phyloP scores from a whole-genome alignment of 2,329 filamentous ascomycete species.

The Gyromitra esculenta region DNA sequence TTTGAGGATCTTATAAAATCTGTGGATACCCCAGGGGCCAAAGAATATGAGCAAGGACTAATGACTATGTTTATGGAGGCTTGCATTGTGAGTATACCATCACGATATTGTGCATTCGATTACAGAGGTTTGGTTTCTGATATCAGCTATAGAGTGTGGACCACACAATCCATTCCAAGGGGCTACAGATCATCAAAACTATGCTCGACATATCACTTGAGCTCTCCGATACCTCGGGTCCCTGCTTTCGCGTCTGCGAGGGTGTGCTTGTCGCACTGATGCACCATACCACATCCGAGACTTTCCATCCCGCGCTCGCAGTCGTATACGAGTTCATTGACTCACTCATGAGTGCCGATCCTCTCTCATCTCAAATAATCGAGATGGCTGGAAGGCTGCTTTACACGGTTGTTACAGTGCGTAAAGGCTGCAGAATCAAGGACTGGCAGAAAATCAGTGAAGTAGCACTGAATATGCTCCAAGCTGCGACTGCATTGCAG shows the following conservation, averaged over 20 bases:
- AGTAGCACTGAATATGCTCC: constrained; percentile 55
- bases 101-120: not conserved
- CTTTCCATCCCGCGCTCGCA: constrained; percentile 74
- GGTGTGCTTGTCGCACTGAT: constrained; percentile 83
- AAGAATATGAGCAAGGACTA: constrained; percentile 78
- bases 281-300: constrained; percentile 80
- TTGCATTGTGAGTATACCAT: constrained; percentile 63
- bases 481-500: constrained; percentile 19
- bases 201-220: constrained; percentile 65
- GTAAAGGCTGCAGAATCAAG: constrained; percentile 77
- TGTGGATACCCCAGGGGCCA: constrained; percentile 59
- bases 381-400: constrained; percentile 69
- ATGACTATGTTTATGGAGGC: constrained; percentile 94
- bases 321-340: constrained; percentile 66
- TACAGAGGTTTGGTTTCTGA: constrained; percentile 9
- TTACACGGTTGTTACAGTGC: constrained; percentile 77
- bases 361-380: constrained; percentile 60
- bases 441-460: constrained; percentile 69
- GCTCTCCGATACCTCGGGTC: constrained; percentile 64
- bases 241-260: constrained; percentile 74
- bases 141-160: constrained; percentile 71
- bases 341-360: constrained; percentile 56
- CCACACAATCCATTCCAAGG: constrained; percentile 69
- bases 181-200: constrained; percentile 66
- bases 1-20: constrained; percentile 71